Evolutionary conservation across 1,284 basidiomycete species (phyloP).

Genomic region (Fomitopsis pinicola): DNA sequence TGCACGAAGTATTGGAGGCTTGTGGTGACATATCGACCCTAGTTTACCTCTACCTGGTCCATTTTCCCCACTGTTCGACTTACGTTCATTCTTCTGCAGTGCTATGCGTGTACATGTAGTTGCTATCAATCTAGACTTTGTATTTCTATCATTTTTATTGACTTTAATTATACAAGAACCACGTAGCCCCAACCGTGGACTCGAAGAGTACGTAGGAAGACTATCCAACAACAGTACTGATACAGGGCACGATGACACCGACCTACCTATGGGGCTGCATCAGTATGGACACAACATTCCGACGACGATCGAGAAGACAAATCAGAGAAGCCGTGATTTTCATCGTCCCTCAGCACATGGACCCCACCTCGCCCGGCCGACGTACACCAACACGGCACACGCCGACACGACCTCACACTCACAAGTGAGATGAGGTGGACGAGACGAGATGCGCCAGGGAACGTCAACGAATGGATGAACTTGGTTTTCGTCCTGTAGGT

Average conservation of each 20-base stretch:
- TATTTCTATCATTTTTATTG: too few relatives aligned
- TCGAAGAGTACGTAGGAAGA: too few relatives aligned
- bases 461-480: slow-evolving; percentile 83
- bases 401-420: slow-evolving; percentile 30
- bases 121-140: too few relatives aligned
- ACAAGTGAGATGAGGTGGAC: slow-evolving; percentile 25
- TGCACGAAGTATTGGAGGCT: background rate
- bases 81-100: too few relatives aligned
- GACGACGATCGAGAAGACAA: slow-evolving; percentile 2
- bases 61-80: too few relatives aligned
- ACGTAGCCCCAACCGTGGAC: too few relatives aligned
- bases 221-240: too few relatives aligned
- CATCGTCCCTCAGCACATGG: slow-evolving; percentile 41
- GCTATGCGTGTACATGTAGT: too few relatives aligned
- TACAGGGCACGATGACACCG: background rate
- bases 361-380: slow-evolving; percentile 30
- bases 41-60: too few relatives aligned
- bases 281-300: background rate
- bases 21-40: background rate
- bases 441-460: slow-evolving; percentile 30
- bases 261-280: background rate
- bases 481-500: slow-evolving; percentile 53
- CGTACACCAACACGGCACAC: slow-evolving; percentile 47
- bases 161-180: too few relatives aligned
- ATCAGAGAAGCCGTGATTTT: slow-evolving; percentile 75